Base-by-base conservation (phyloP, 2,329 filamentous ascomycete species). In the Malbranchea zuffiana region DNA sequence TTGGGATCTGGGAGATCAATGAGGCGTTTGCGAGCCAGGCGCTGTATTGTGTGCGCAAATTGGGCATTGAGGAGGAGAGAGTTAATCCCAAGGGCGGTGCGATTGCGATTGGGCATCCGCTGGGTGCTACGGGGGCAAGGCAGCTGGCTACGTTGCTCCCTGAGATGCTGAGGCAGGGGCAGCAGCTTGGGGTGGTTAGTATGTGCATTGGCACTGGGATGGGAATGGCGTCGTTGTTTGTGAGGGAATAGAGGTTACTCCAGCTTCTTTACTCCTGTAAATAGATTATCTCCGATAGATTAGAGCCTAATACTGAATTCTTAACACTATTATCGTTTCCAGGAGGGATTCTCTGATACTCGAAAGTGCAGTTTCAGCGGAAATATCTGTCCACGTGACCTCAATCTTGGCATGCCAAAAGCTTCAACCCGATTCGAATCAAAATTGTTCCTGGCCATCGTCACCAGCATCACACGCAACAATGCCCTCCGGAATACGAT, bases 41-140 rank as follows among this genome's bases (percentile, higher is more conserved):
- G 25, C 52, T 79, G 35, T 73, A 93, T 62, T 87, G 80, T 50
- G 63, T 88, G 30, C 66, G 84, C 42, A 71, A 75, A 50, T 47
- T 67, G 15, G 51, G 74, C 52, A 47, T 76, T 63, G 71, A 78
- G 48, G 62, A 73, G 38, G 74, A 74, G 5, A 79, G 73, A 61
- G 81, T 95, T 12, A 96, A 96, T 62, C 85, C 85, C 0, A 86
- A 92, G 50, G 88, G 88, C 43, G 87, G 88, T 20, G 88, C 87
- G 2, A 94, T 95, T 58, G 87, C 88, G n/a, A 64, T 95, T 16
- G 88, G 88, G 1, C 88, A 95, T 58, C 87, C 87, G 4, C 70
- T 95, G 1, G 87, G 88, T 31, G 87, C 86, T 20, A 95, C 87
- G 4, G 85, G 84, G 21, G 84, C 82, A 19, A 69, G 87, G 47